Base-by-base conservation (phyloP, 305 asterid species). In the Lippia alba region DNA sequence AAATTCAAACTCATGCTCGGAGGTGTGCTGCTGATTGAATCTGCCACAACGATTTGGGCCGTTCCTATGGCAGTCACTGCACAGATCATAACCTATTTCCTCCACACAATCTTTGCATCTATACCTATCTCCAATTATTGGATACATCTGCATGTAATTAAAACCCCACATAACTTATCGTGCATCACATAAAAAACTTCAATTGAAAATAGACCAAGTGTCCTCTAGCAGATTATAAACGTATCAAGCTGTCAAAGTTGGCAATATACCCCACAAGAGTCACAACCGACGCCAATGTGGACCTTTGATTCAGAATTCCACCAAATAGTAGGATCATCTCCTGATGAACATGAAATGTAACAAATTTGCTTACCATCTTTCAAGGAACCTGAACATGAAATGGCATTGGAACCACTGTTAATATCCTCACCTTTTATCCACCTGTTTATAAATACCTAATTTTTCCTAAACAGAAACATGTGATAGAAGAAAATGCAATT, bases 1-100 rank as follows among this genome's bases (percentile, higher is more conserved):
- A n/a, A 67, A 62, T 63, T 80, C 86, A 74, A 82, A 80, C 70
- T 69, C 34, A 75, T 85, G 90, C 46, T 82, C 83, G 20, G 84
- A 78, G 12, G 81, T 83, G 76, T 85, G 90, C 60, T 81, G 86
- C 80, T 83, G 90, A 62, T 81, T 85, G 66, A 83, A 85, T 44
- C 90, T 73, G 12, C 86, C 88, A 0, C 84, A 85, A 64, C 76
- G 81, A 76, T 80, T 79, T n/a, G 84, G 71, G 30, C 63, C 58
- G 56, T 74, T 74, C n/a, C 69, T 77, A 66, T 80, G 79, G 74
- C 90, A 82, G 40, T 75, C 75, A 17, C 66, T 56, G 55, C 90
- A 83, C 10, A 85, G 87, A 78, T 85, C 88, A 9, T 78, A 85
- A 6, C 90, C 90, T 53, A 81, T 62, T 46, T 56, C 17, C 76